Percentiles rank a stretch among this genome's conserved stretches.
Evolutionary conservation across 108 stramenopile species (phyloP).

Genomic region (Skeletonema potamos): DNA sequence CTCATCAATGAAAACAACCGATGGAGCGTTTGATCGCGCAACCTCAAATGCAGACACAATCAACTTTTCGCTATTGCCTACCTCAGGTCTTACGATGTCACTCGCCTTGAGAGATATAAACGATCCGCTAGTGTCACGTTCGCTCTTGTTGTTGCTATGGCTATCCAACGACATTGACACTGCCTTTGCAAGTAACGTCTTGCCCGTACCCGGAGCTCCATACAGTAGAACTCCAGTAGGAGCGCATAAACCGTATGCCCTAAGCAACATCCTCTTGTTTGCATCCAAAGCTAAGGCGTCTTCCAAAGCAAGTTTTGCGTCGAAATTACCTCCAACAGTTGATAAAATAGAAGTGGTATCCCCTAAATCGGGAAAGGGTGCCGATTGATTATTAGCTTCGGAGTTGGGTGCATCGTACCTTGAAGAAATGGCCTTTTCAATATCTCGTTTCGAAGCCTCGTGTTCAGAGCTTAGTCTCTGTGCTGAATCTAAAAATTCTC

Average conservation of each 20-base stretch:
- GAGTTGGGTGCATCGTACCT: constrained; percentile 1
- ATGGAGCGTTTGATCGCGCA: constrained; percentile 71
- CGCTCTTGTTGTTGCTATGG: background rate
- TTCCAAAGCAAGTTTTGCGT: constrained; percentile 75
- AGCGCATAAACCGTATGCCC: constrained; percentile 56
- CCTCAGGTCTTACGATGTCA: constrained; percentile 69
- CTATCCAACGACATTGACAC: constrained; percentile 46
- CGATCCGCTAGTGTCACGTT: constrained; percentile 38
- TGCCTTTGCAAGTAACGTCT: constrained; percentile 81
- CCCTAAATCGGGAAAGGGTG: constrained; percentile 22
- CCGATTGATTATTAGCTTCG: background rate
- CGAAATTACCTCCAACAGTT: constrained; percentile 69
- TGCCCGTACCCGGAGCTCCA: constrained; percentile 86
- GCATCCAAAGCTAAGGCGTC: constrained; percentile 76
- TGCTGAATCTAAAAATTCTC: constrained; percentile 50
- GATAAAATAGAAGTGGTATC: constrained; percentile 2
- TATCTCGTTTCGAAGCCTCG: constrained; percentile 17
- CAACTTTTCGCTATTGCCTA: constrained; percentile 84
- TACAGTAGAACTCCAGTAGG: constrained; percentile 79
- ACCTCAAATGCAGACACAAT: constrained; percentile 70
- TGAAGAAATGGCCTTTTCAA: constrained; percentile 43
- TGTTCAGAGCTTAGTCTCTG: constrained; percentile 22
- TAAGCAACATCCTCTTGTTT: constrained; percentile 44
- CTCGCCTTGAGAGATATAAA: constrained; percentile 77
- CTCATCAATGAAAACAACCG: constrained; percentile 84